phyloP scores from a whole-genome alignment of 2,329 filamentous ascomycete genomes.

The Penicillium freii region DNA sequence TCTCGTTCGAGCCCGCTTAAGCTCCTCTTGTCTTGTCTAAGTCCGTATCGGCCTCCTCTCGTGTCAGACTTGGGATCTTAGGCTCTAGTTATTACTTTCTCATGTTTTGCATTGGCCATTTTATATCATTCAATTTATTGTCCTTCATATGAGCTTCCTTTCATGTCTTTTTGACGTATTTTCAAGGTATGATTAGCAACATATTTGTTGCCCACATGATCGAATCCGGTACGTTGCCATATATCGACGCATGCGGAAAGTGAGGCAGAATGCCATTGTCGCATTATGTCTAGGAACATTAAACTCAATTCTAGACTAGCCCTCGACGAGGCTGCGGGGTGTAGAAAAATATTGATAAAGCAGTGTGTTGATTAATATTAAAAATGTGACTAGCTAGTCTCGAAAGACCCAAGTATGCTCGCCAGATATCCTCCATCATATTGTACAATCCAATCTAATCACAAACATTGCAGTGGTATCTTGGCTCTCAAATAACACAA shows the following conservation, averaged over 20 bases:
- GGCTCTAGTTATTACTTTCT: neutral
- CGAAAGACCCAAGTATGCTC: slow-evolving; percentile 1
- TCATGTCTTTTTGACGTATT: too few relatives aligned
- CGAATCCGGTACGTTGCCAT: neutral
- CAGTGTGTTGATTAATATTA: slow-evolving; percentile 7
- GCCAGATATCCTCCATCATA: slow-evolving; percentile 13
- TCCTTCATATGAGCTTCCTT: neutral
- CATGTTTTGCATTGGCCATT: too few relatives aligned
- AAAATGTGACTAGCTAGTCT: neutral
- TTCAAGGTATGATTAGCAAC: neutral
- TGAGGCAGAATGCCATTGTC: neutral
- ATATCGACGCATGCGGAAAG: slow-evolving; percentile 2
- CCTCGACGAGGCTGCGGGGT: too few relatives aligned
- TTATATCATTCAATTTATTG: too few relatives aligned
- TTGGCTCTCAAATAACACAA: slow-evolving; percentile 13
- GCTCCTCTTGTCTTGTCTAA: too few relatives aligned
- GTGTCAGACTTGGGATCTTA: too few relatives aligned
- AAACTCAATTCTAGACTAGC: neutral
- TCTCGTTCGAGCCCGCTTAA: too few relatives aligned
- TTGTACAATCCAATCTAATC: slow-evolving; percentile 14
- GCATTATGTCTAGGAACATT: neutral
- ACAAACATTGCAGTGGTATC: slow-evolving; percentile 23
- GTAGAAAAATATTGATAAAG: neutral
- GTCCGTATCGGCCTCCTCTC: too few relatives aligned
- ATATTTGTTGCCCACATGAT: neutral